phyloP scores from a whole-genome alignment of 1,284 basidiomycete species.

The Ganoderma lingzhi region DNA sequence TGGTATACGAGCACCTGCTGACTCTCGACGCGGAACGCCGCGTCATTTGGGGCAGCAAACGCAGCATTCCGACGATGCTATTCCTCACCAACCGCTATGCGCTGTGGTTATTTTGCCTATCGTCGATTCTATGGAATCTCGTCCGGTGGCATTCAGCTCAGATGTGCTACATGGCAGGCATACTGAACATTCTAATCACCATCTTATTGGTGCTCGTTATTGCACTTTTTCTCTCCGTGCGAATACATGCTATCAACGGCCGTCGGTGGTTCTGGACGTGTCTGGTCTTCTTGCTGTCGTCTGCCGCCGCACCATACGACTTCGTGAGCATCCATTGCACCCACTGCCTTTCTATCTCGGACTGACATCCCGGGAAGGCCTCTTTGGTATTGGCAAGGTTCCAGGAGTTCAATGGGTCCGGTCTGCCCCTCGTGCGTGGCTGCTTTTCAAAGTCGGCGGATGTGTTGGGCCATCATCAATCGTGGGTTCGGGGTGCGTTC shows the following conservation, averaged over 20 bases:
- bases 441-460: background rate
- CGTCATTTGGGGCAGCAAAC: no score
- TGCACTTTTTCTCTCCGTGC: constrained; percentile 16
- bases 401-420: background rate
- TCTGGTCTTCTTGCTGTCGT: constrained; percentile 7
- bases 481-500: background rate
- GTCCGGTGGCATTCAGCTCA: constrained; percentile 4
- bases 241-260: constrained; percentile 24
- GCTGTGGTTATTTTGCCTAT: background rate
- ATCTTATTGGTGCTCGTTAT: background rate
- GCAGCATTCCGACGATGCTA: background rate
- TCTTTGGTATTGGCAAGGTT: background rate
- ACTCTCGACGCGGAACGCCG: no score
- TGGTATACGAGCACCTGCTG: no score
- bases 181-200: background rate
- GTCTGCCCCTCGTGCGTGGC: background rate
- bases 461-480: background rate
- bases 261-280: constrained; percentile 26
- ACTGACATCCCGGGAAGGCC: background rate
- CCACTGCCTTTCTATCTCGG: background rate
- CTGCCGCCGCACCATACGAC: constrained; percentile 6
- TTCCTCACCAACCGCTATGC: constrained; percentile 24
- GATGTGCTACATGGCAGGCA: background rate
- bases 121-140: background rate
- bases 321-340: constrained; percentile 1